phyloP scores from a whole-genome alignment of 2,329 filamentous ascomycete species.

The Calonectria fujianensis region DNA sequence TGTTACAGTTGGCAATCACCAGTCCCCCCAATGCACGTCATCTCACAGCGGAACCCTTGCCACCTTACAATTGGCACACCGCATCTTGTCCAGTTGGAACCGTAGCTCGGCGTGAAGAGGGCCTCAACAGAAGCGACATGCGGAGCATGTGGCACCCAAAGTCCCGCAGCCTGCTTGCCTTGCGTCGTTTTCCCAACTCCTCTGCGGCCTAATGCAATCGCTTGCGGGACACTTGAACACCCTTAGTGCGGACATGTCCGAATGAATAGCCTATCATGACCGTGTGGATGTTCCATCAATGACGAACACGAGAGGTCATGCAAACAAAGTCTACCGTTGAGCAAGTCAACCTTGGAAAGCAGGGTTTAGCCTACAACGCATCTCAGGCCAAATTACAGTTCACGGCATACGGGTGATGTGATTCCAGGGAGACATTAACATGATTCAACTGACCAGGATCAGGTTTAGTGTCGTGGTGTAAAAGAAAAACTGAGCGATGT shows the following conservation, averaged over 20 bases:
- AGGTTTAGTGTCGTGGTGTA: neutral
- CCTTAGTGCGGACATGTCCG: neutral
- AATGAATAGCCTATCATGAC: neutral
- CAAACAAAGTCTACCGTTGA: neutral
- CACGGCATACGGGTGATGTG: neutral
- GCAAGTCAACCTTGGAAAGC: neutral
- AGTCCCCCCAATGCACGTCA: conserved; percentile 34
- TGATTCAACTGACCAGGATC: neutral
- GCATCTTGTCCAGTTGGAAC: conserved; percentile 32
- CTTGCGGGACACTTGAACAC: conserved; percentile 3
- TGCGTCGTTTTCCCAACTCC: neutral
- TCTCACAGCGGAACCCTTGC: conserved; percentile 28
- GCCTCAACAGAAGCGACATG: conserved; percentile 13
- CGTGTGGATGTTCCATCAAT: neutral
- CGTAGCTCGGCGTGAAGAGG: neutral
- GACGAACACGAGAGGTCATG: neutral
- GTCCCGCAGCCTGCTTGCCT: neutral
- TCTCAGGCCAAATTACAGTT: neutral
- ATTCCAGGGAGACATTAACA: neutral
- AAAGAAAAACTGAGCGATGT: conserved; percentile 1
- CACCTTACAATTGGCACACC: conserved; percentile 38
- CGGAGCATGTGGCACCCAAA: conserved; percentile 19
- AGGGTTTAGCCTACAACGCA: neutral
- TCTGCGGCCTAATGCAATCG: neutral
- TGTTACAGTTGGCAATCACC: conserved; percentile 24